Percentiles rank a stretch among this genome's conserved stretches.
Conservation (phyloP, 352 stramenopile genomes). For the Phytopythium montanum region DNA sequence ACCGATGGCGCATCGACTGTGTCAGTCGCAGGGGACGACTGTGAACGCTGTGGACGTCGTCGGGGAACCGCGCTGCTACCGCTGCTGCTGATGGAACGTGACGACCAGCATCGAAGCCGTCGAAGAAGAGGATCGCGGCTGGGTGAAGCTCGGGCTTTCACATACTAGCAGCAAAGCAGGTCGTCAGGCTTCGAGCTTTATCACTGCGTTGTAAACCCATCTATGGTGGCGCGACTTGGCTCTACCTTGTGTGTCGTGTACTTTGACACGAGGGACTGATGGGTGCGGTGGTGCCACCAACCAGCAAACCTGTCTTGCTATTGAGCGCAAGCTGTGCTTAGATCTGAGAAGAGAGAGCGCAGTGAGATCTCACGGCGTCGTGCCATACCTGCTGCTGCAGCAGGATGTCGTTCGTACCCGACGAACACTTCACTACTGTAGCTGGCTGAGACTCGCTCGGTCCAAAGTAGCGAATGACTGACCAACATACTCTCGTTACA, state of each 20-base stretch:
- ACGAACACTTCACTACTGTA: too few species aligned
- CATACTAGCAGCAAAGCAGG: not conserved
- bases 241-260: not conserved
- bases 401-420: conserved; percentile 71
- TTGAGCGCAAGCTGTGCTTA: too few species aligned
- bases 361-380: not conserved
- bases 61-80: conserved; percentile 54
- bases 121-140: conserved; percentile 72
- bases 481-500: too few species aligned
- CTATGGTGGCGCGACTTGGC: not conserved
- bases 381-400: conserved; percentile 46
- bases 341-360: not conserved
- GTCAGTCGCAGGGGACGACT: conserved; percentile 4
- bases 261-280: conserved; percentile 17
- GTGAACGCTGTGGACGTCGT: conserved; percentile 40
- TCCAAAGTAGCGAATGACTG: too few species aligned
- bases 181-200: not conserved
- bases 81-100: conserved; percentile 58
- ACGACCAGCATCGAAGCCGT: conserved; percentile 55
- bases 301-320: conserved; percentile 31
- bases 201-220: not conserved
- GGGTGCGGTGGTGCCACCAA: conserved; percentile 51
- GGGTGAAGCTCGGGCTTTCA: conserved; percentile 54
- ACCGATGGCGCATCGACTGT: conserved; percentile 46
- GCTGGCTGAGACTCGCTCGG: too few species aligned